Conservation (phyloP, 345 rosid species). For the Citrus mangshanensis region DNA sequence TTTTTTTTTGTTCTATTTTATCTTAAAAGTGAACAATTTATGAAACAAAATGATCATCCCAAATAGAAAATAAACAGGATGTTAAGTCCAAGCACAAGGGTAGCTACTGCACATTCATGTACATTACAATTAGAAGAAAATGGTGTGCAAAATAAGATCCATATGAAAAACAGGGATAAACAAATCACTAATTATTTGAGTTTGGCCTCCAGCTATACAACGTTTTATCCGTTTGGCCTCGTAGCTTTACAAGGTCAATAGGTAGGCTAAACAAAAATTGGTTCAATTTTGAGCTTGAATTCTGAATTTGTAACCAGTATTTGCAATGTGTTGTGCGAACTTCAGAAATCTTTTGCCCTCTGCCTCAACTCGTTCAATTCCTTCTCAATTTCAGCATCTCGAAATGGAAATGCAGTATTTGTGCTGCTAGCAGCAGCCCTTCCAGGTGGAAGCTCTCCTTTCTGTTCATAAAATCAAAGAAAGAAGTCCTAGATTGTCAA, state of each 20-base stretch:
- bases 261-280: background rate
- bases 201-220: constrained; percentile 16
- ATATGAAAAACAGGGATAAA: background rate
- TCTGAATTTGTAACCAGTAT: background rate
- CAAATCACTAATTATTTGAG: background rate
- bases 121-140: background rate
- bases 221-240: constrained; percentile 8
- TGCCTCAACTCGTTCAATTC: constrained; percentile 67
- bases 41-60: background rate
- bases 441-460: constrained; percentile 74
- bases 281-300: background rate
- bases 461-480: constrained; percentile 29
- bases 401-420: constrained; percentile 32
- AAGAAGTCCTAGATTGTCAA: background rate
- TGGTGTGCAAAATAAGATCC: background rate
- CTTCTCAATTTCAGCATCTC: constrained; percentile 59
- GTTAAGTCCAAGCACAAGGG: background rate
- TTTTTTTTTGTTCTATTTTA: background rate
- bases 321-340: background rate
- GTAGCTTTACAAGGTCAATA: constrained; percentile 1
- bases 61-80: background rate
- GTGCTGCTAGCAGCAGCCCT: constrained; percentile 37
- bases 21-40: background rate
- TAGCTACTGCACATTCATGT: background rate
- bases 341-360: constrained; percentile 42